Evolutionary conservation across 768 basidiomycete species (phyloP), one percentile per base, ranked within the genome.

Genomic region (Russula lepida): DNA sequence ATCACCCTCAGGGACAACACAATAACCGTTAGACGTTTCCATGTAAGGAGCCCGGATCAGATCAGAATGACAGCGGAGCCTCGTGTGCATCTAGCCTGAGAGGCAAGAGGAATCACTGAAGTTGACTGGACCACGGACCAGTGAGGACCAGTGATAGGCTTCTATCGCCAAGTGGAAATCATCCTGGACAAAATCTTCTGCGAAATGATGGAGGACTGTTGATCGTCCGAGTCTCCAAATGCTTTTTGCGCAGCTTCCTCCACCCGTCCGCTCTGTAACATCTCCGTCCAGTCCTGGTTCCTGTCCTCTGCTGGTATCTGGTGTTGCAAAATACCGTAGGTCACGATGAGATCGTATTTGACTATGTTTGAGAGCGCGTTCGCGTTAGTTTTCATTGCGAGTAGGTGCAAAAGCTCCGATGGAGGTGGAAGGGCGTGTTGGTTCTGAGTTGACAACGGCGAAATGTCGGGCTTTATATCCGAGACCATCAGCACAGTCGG

Each of bases 341-440:
- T 61, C 15, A 58, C 39, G 12, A 73, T 52, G 19, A 74, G 69
- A 43, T 71, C 68, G 30, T 59, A 64, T 59, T 71, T 73, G 25
- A 65, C 58, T 19, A 28, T 47, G 6, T 62, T 47, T 11, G 57
- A 56, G 27, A 55, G 49, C 25, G 51, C 43, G 46, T 44, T 39
- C 13, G 46, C 25, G n/a, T 57, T 51, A 9, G 44, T 37, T 21
- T 51, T 54, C 50, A 56, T 49, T 23, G 66, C 27, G 17, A 67
- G 37, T 3, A 67, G 58, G 30, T 66, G 61, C 11, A 67, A 48
- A 44, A 67, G 41, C 27, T 66, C 66, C 41, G 64, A 59, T 19
- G 65, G 54, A 11, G 66, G 60, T 37, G 59, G 64, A 17, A 66
- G 51, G 27, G 52, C 11, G 23, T 48, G 46, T 54, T 49, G 63